phyloP scores from a whole-genome alignment of 768 basidiomycete genomes.

The Lentinula raphanica region DNA sequence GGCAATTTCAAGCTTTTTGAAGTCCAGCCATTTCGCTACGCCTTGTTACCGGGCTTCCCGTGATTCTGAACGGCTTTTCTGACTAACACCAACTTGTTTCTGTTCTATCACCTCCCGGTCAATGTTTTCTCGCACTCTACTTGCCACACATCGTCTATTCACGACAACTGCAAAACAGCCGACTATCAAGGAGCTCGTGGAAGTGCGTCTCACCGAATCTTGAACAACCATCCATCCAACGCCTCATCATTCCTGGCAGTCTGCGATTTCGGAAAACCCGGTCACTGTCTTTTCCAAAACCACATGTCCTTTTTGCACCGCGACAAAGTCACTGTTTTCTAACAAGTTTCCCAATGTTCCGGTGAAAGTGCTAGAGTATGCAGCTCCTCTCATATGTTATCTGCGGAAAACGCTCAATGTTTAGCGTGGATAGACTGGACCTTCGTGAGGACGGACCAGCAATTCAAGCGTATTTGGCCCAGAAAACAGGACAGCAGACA shows the following conservation, averaged over 20 bases:
- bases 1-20: too few species aligned
- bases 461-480: slow-evolving; percentile 44
- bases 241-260: slow-evolving; percentile 15
- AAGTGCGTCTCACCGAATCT: slow-evolving; percentile 30
- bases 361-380: slow-evolving; percentile 28
- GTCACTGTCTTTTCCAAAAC: slow-evolving; percentile 38
- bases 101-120: too few species aligned
- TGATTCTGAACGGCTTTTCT: too few species aligned
- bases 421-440: slow-evolving; percentile 31
- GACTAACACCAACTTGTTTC: not conserved
- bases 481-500: slow-evolving; percentile 42
- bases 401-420: not conserved
- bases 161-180: slow-evolving; percentile 12
- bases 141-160: not conserved
- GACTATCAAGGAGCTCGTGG: slow-evolving; percentile 32
- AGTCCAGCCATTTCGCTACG: too few species aligned
- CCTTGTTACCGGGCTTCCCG: too few species aligned
- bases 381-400: not conserved
- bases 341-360: slow-evolving; percentile 13
- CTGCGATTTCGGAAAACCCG: slow-evolving; percentile 26
- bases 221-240: slow-evolving; percentile 32
- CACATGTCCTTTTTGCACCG: slow-evolving; percentile 28
- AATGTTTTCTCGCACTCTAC: slow-evolving; percentile 1
- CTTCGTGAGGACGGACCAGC: slow-evolving; percentile 31
- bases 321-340: slow-evolving; percentile 26